Conservation (phyloP, 2,329 filamentous ascomycete genomes). For the Diaporthe batatas region DNA sequence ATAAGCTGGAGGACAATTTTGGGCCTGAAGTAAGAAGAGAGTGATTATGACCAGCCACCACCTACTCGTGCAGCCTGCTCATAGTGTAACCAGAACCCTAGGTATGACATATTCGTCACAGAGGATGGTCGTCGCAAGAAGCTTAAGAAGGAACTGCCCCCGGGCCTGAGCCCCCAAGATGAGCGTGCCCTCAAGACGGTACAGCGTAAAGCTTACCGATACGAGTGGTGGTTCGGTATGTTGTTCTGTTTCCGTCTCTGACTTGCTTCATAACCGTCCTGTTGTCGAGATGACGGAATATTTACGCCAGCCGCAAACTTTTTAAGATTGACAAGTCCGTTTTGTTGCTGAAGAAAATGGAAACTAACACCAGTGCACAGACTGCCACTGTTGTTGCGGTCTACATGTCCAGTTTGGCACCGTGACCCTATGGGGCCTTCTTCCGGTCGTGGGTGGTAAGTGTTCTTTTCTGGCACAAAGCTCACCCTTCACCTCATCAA, state of each 20-base stretch:
- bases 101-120: constrained; percentile 38
- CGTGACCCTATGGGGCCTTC: constrained; percentile 38
- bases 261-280: neutral
- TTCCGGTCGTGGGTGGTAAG: constrained; percentile 39
- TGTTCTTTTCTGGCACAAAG: neutral
- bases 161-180: constrained; percentile 35
- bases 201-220: constrained; percentile 41
- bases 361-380: neutral
- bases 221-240: constrained; percentile 40
- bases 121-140: constrained; percentile 40
- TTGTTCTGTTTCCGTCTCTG: neutral
- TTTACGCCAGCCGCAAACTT: neutral
- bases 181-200: constrained; percentile 37
- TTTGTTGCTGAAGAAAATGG: neutral
- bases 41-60: neutral
- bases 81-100: constrained; percentile 36
- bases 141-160: constrained; percentile 36
- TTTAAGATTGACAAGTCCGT: neutral
- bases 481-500: neutral
- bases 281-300: neutral
- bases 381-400: constrained; percentile 42
- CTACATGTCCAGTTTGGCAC: constrained; percentile 41
- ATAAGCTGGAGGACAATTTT: constrained; percentile 40
- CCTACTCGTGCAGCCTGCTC: neutral
- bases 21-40: constrained; percentile 37